These are phyloP conservation scores for Colletotrichum eleusines DNA, from an alignment of 2,329 filamentous ascomycete species.

Conservation along the genomic window DNA sequence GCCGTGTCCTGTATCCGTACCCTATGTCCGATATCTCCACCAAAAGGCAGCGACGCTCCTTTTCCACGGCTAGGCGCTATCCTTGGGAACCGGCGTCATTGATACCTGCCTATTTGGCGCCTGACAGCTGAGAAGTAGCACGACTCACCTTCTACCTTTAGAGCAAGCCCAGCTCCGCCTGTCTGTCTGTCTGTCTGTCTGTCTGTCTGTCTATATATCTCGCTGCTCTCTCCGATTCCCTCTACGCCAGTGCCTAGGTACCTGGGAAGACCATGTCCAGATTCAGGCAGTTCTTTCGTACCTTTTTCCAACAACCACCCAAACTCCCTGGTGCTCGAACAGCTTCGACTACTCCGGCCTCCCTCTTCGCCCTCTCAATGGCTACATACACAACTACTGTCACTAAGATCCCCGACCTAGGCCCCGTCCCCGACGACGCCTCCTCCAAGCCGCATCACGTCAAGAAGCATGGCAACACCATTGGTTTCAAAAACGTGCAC, in stretches of 20 bases:
- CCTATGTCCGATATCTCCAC: conserved; percentile 27
- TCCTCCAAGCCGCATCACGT: conserved; percentile 63
- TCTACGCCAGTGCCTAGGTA: background rate
- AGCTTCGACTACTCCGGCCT: conserved; percentile 30
- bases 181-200: background rate
- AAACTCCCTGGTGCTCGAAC: conserved; percentile 26
- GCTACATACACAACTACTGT: conserved; percentile 47
- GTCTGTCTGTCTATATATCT: conserved; percentile 10
- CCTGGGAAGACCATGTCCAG: conserved; percentile 29
- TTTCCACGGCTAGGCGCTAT: no score
- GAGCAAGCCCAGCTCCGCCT: background rate
- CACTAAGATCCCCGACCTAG: conserved; percentile 51
- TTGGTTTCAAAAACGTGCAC: conserved; percentile 64
- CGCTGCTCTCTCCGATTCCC: background rate
- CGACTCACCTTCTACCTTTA: background rate
- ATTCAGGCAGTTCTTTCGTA: conserved; percentile 29
- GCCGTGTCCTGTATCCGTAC: background rate
- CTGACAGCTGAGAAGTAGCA: background rate
- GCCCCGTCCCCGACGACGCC: conserved; percentile 56
- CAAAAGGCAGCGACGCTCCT: background rate
- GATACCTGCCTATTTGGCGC: background rate
- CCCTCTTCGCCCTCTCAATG: conserved; percentile 41
- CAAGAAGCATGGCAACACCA: conserved; percentile 53
- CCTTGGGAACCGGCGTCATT: background rate
- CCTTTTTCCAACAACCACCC: conserved; percentile 26